A percentile compares a stretch with the other conserved stretches of the same genome.
Conservation (phyloP, 768 basidiomycete genomes). For the Tricholoma flavovirens region DNA sequence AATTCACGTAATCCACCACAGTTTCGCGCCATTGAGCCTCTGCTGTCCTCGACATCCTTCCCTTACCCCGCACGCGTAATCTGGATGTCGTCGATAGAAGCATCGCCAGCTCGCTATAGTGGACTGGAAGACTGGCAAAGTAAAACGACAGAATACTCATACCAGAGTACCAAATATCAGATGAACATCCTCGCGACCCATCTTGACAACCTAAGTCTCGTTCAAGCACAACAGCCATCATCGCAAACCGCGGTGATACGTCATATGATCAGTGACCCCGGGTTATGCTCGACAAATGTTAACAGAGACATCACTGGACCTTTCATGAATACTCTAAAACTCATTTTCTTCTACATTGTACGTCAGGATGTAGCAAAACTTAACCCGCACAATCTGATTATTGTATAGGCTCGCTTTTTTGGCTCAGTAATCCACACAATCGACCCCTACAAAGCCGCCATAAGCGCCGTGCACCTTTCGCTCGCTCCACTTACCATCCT, state of each 20-base stretch:
- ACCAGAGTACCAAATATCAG: slow-evolving; percentile 72
- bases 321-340: slow-evolving; percentile 43
- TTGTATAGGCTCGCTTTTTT: slow-evolving; percentile 52
- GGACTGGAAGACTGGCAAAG: slow-evolving; percentile 71
- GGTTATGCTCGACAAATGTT: slow-evolving; percentile 63
- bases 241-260: slow-evolving; percentile 28
- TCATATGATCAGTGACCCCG: slow-evolving; percentile 67
- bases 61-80: slow-evolving; percentile 52
- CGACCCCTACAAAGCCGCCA: slow-evolving; percentile 54
- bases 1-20: slow-evolving; percentile 20
- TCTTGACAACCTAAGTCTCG: slow-evolving; percentile 42
- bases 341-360: slow-evolving; percentile 59
- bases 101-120: slow-evolving; percentile 42
- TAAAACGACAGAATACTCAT: slow-evolving; percentile 52
- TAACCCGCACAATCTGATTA: background rate
- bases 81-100: slow-evolving; percentile 76
- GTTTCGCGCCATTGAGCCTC: slow-evolving; percentile 57
- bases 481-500: slow-evolving; percentile 53
- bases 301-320: slow-evolving; percentile 39
- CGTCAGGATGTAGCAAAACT: slow-evolving; percentile 18
- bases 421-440: slow-evolving; percentile 69
- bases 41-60: slow-evolving; percentile 41
- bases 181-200: slow-evolving; percentile 58
- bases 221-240: slow-evolving; percentile 12
- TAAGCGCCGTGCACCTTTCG: slow-evolving; percentile 59